Evolutionary conservation across 306 rosid species (phyloP).

Genomic region (Castanea sativa): DNA sequence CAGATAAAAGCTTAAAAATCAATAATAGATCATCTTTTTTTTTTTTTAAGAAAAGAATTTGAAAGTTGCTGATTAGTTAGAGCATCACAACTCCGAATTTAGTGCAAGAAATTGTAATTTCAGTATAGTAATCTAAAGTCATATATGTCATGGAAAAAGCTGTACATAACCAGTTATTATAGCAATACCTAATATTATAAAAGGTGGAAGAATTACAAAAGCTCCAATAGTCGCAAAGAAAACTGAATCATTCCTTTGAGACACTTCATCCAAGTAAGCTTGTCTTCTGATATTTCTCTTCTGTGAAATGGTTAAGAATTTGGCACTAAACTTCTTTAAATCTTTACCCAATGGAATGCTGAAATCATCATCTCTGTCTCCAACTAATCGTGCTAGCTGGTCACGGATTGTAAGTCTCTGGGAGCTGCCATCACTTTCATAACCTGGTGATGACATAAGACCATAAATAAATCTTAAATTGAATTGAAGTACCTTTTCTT

Average conservation of each 20-base stretch:
- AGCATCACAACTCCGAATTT: background rate
- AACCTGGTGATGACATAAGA: conserved; percentile 42
- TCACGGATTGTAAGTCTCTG: conserved; percentile 53
- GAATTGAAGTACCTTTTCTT: background rate
- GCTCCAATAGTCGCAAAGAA: conserved; percentile 94
- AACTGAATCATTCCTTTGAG: conserved; percentile 84
- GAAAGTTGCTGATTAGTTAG: too few relatives aligned
- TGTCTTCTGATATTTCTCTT: conserved; percentile 91
- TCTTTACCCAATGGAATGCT: conserved; percentile 71
- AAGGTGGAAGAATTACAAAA: conserved; percentile 86
- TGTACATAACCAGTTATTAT: conserved; percentile 88
- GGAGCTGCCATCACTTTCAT: conserved; percentile 63
- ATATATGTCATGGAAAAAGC: conserved; percentile 66
- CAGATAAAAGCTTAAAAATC: background rate
- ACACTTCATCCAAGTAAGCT: conserved; percentile 69
- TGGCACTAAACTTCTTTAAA: conserved; percentile 75
- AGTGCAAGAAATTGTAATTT: background rate
- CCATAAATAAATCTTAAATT: conserved; percentile 6
- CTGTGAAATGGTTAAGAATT: conserved; percentile 77
- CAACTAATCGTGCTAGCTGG: conserved; percentile 66
- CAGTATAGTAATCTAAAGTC: background rate
- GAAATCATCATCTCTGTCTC: conserved; percentile 77
- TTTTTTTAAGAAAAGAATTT: too few relatives aligned
- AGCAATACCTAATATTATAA: conserved; percentile 85
- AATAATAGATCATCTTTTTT: background rate